phyloP scores from a whole-genome alignment of 1,284 basidiomycete species.

The Chalciporus sp. region DNA sequence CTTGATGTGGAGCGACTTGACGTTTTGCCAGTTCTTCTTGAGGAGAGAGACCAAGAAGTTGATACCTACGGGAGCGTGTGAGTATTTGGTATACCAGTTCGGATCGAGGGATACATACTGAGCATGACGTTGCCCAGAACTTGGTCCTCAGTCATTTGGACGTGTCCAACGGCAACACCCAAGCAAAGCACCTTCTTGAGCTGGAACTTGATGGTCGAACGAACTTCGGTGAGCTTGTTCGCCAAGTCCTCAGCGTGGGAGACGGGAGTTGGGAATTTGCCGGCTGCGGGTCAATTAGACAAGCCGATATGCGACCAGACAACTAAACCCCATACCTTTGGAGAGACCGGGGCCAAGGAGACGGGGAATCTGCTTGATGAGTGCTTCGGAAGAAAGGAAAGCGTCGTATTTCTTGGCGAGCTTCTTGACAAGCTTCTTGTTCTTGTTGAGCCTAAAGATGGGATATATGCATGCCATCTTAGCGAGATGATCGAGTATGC shows the following conservation, averaged over 20 bases:
- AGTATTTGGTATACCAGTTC: neutral
- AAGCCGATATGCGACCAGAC: neutral
- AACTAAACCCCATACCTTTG: slow-evolving; percentile 65
- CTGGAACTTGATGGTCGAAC: slow-evolving; percentile 99
- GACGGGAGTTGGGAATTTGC: slow-evolving; percentile 99
- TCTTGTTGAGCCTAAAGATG: slow-evolving; percentile 86
- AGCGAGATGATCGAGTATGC: slow-evolving; percentile 24
- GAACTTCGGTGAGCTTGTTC: slow-evolving; percentile 95
- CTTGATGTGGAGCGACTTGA: slow-evolving; percentile 99
- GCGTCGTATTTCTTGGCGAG: slow-evolving; percentile 99
- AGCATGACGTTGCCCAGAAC: slow-evolving; percentile 98
- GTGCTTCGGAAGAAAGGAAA: slow-evolving; percentile 95
- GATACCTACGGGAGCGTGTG: slow-evolving; percentile 64
- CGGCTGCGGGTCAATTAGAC: slow-evolving; percentile 56
- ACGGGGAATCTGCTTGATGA: slow-evolving; percentile 99
- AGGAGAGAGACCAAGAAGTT: slow-evolving; percentile 99
- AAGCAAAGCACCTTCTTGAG: slow-evolving; percentile 99
- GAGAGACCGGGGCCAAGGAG: slow-evolving; percentile 99
- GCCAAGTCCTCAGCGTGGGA: slow-evolving; percentile 90
- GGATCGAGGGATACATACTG: slow-evolving; percentile 50
- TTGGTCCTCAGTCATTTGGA: slow-evolving; percentile 98
- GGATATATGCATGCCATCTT: slow-evolving; percentile 1
- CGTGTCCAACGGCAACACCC: slow-evolving; percentile 97
- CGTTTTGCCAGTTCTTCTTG: slow-evolving; percentile 99
- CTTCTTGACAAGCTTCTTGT: slow-evolving; percentile 99